Conservation (phyloP, 768 basidiomycete species). For the Leccinum subtestaceum region DNA sequence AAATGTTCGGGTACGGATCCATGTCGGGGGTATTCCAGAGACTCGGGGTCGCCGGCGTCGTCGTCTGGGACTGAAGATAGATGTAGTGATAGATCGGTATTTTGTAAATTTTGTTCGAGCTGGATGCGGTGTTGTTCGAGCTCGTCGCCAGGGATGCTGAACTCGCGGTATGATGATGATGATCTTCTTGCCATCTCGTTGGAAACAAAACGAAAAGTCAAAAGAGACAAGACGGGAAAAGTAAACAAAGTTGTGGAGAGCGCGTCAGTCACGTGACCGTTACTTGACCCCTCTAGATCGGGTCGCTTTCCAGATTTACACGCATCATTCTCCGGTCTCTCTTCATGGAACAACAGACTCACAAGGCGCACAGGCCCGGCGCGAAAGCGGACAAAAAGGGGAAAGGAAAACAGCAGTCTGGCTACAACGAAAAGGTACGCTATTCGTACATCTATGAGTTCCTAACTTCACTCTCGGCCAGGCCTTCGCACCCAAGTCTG, state of each 20-base stretch:
- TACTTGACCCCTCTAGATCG: slow-evolving; percentile 6
- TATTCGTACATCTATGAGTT: background rate
- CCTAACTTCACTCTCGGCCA: background rate
- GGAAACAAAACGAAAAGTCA: slow-evolving; percentile 16
- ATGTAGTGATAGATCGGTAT: slow-evolving; percentile 69
- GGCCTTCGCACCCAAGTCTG: slow-evolving; percentile 95
- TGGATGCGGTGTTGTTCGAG: slow-evolving; percentile 73
- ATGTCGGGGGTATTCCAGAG: slow-evolving; percentile 72
- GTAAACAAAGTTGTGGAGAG: slow-evolving; percentile 21
- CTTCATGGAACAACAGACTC: slow-evolving; percentile 68
- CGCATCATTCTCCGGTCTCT: background rate
- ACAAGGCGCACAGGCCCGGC: slow-evolving; percentile 82
- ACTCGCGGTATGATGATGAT: slow-evolving; percentile 34
- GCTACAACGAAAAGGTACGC: slow-evolving; percentile 86
- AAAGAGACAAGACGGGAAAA: slow-evolving; percentile 10
- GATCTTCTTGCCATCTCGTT: slow-evolving; percentile 28
- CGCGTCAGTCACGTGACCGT: slow-evolving; percentile 33
- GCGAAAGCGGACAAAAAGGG: slow-evolving; percentile 75
- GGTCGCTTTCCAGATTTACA: slow-evolving; percentile 20
- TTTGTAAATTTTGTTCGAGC: slow-evolving; percentile 75
- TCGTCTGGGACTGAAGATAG: slow-evolving; percentile 53
- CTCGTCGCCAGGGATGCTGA: slow-evolving; percentile 67
- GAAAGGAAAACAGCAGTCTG: slow-evolving; percentile 66
- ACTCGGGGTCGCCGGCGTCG: slow-evolving; percentile 42
- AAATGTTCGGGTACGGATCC: slow-evolving; percentile 56